Evolutionary conservation across 2,329 filamentous ascomycete species (phyloP), one percentile per base, ranked within the genome.

Genomic region (Basipetospora chlamydospora): DNA sequence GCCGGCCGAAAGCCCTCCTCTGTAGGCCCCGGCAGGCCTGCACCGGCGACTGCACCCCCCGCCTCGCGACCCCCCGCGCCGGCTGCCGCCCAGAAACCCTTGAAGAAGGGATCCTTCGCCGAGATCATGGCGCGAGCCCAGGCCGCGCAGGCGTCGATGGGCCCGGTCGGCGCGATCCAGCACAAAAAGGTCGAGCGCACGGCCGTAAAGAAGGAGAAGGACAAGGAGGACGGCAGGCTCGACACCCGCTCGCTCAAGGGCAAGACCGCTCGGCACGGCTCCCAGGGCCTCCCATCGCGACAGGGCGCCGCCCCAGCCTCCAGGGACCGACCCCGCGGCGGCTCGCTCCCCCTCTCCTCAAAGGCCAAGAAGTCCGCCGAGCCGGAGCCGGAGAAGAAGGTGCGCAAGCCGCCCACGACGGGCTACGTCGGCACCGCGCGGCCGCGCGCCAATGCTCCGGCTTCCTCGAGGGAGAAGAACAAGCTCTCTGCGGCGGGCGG

Each of bases 41-140:
- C 28, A 3, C 13, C 13, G 9, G 21, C 40, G 8, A 10, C 43
- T 10, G 17, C 36, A 29, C 33, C 51, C 58, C 58, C 42, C 52
- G 61, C 37, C 50, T 64, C n/a, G n/a, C n/a, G n/a, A n/a, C n/a
- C 42, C 46, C 63, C 47, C 54, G 60, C 47, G 46, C 63, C 58
- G 51, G 62, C 54, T 13, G 47, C 53, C 1, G 49, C 60, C 4
- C 59, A 58, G 40, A 53, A 60, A 3, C 57, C 68, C 2, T 76
- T 74, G 2, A 84, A 84, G 55, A 82, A 80, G 49, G 77, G 79
- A 2, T 81, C 77, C 0, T 87, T 75, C 52, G 72, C 76, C 26
- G 80, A 85, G 48, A 79, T 85, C 41, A 66, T 87, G 57, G 77
- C 77, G 38, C 69, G 78, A 45, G 82, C 74, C 22, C 75, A 80